Base-by-base conservation (phyloP, 2,329 filamentous ascomycete species). In the Ophiostoma sp. region DNA sequence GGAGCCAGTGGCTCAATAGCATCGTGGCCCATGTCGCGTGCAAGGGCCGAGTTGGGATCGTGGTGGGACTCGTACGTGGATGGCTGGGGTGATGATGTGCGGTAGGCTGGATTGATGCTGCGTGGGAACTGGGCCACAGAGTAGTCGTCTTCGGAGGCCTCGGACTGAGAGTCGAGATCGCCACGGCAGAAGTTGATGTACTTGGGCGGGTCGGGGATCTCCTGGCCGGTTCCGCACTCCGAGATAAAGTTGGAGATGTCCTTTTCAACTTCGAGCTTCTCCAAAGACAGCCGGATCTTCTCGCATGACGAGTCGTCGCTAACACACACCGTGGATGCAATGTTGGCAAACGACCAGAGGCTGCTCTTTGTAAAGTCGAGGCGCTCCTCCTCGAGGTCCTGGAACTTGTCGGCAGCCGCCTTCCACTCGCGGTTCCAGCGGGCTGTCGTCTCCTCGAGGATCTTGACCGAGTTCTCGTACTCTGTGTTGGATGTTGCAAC, bases 401-500 rank as follows among this genome's bases (percentile, higher is more conserved):
- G 96, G 79, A 99, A 99, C 81, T 98, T 99, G 83, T 96, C 96
- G 74, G 95, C 96, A 0, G 94, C 95, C 27, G 91, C 88, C 79
- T 98, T 99, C 95, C 95, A 99, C 77, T 99, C 95, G 74, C 94
- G 86, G 76, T 99, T 99, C 95, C 95, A 99, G 67, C 94, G 86
- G 4, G 87, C 90, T 0, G 95, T 99, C 0, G 95, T 99, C 73
- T 98, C 95, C 76, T 99, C 94, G 5, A 99, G 84, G 1, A 91
- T 84, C 78, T 98, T 98, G 70, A 99, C 90, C 0, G 95, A 93
- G 66, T 87, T 87, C 78, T 99, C 94, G 76, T 99, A 99, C 74
- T 98, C 95, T 62, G 87, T 89, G 79, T 96, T 98, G 70, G 93
- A 93, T 7, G 89, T 88, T 0, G 93, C 93, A 69, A 99, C 85